phyloP scores from a whole-genome alignment of 352 stramenopile genomes.

The Phytopythium sindhum region DNA sequence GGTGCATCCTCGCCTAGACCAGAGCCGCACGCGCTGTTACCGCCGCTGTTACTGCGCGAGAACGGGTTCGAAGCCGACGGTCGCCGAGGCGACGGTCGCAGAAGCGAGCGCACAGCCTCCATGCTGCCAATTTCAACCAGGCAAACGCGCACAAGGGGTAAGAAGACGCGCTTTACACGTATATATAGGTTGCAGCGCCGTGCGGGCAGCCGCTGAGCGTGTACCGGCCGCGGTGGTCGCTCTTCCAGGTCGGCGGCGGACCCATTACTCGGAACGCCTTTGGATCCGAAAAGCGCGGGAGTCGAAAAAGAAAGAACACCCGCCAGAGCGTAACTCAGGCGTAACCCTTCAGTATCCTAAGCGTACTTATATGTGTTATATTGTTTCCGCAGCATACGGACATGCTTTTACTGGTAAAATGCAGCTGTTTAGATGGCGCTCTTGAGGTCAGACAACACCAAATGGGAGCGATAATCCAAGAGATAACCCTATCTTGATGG shows the following conservation, averaged over 20 bases:
- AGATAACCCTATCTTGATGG: not conserved
- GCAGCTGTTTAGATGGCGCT: too few species aligned
- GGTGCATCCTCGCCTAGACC: not conserved
- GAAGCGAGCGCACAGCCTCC: constrained; percentile 21
- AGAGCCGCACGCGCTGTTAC: not conserved
- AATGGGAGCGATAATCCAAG: too few species aligned
- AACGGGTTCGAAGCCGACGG: constrained; percentile 7
- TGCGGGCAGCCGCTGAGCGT: not conserved
- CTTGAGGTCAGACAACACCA: too few species aligned
- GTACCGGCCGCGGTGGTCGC: constrained; percentile 15
- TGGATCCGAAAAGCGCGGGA: constrained; percentile 7
- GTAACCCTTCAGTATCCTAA: too few species aligned
- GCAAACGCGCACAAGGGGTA: not conserved
- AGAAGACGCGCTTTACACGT: not conserved
- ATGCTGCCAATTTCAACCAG: constrained; percentile 13
- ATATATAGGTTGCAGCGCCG: not conserved
- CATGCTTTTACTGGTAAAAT: too few species aligned
- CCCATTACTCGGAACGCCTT: constrained; percentile 2
- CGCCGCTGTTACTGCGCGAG: not conserved
- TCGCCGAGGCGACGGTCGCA: constrained; percentile 16
- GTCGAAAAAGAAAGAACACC: not conserved
- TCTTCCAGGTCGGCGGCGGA: constrained; percentile 16
- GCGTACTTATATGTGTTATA: too few species aligned
- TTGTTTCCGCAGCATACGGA: too few species aligned
- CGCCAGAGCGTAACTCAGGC: too few species aligned